Evolutionary conservation across 306 rosid species (phyloP), one percentile per base, ranked within the genome.

Genomic region (Luffa aegyptiaca): DNA sequence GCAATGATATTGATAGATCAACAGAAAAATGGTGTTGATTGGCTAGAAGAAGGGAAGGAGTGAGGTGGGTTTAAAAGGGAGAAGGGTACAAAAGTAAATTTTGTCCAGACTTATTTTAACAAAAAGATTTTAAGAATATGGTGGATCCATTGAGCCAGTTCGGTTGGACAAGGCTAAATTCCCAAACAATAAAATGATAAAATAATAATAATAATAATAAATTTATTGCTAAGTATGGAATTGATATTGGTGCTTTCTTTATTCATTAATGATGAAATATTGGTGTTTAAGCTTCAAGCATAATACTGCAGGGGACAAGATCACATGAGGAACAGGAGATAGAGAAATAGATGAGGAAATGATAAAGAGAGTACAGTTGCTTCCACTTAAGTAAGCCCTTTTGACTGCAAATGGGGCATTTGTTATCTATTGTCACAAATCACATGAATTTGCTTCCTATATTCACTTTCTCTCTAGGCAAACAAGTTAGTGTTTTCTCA

Each of bases 301-400:
- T 75, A 41, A 79, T 16, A 17, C 5, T 53, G 86, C 83, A 83
- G 86, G 86, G 45, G 18, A 79, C 83, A 64, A 55, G 68, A 33
- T 79, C 80, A 83, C 80, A 44, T 55, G 77, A 83, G 52, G 59
- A 74, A 74, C 53, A 83, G 17, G 63, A 36, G 64, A 18, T 42
- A 74, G 80, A 79, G 78, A 74, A 42, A 76, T 53, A 74, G 83
- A 74, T 16, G 77, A 79, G 80, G 73, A 79, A 64, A 55, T 79
- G 71, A 83, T 79, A 74, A 46, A 72, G 59, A 72, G 42, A 72
- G 59, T 44, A 72, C 44, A 72, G 77, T 45, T 46, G 77, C 41
- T 72, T 72, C 77, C 77, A 72, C 77, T 72, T 46, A 42, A 48
- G 58, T 26, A 72, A 33, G 77, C 77, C 77, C 77, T 48, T 72